Evolutionary conservation across 306 rosid genomes (phyloP), one percentile per base, ranked within the genome.

Genomic region (Trifolium fragiferum): DNA sequence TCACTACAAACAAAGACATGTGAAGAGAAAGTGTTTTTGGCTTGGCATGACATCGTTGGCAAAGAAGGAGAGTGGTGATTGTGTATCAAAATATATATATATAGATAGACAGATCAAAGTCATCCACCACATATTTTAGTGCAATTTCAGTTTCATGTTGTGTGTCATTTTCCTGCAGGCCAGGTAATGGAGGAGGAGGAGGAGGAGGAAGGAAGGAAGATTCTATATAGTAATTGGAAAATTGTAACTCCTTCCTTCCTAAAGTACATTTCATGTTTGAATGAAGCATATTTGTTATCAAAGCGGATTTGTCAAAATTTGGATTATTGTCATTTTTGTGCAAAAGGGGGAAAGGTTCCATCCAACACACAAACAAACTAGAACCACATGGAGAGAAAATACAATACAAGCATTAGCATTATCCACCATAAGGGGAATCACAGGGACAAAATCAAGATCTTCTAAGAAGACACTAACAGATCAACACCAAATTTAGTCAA

Each of bases 1-100:
- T 84, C 87, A 78, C 82, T 86, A 88, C 78, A 86, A 82, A 90
- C 96, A 90, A 86, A 88, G 83, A 80, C 96, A 88, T 88, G 93
- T 90, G 68, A 63, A 15, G 23, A 18, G 93, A 88, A 70, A 86
- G 64, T 49, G 74, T 60, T 77, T 68, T 77, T 83, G 88, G 85
- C 82, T 79, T 83, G 87, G 84, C 82, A 27, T 76, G 58, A 37
- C 67, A 25, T 41, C 9, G 73, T 21, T 44, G n/a, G 41, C 66
- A 60, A 15, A 60, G 33, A 58, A 25, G 12, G 30, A 44, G 6
- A 20, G 30, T 9, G 59, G 25, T 51, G 59, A 18, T 18, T 51
- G 4, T 51, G 27, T 8, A 51, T 18, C 25, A 6, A 6, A 1
- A 6, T 6, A 54, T 4, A 57, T 4, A 57, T 57, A 57, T 21